phyloP scores from a whole-genome alignment of 2,329 filamentous ascomycete genomes.

The Cladosporium sp. region DNA sequence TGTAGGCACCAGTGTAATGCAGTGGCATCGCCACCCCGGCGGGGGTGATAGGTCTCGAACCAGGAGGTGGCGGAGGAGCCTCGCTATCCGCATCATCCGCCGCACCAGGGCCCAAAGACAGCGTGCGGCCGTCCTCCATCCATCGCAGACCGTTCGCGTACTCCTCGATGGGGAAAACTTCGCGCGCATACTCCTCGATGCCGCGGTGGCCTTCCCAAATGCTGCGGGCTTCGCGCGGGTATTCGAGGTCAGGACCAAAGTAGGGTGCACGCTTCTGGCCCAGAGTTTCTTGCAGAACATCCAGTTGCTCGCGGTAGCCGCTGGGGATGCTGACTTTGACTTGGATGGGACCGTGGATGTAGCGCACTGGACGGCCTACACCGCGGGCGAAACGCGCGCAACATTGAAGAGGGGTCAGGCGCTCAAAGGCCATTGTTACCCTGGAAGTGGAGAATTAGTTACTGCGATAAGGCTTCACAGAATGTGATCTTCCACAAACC shows the following conservation, averaged over 20 bases:
- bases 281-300: constrained; percentile 58
- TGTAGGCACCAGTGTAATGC: constrained; percentile 30
- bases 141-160: constrained; percentile 89
- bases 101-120: constrained; percentile 1
- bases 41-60: constrained; percentile 27
- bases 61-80: background rate
- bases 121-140: constrained; percentile 59
- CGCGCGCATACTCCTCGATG: constrained; percentile 89
- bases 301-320: constrained; percentile 84
- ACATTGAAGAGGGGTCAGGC: constrained; percentile 76
- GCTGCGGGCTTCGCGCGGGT: constrained; percentile 68
- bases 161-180: constrained; percentile 93
- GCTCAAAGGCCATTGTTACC: constrained; percentile 86
- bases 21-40: constrained; percentile 17
- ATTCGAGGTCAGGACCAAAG: constrained; percentile 57
- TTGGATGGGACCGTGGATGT: constrained; percentile 74
- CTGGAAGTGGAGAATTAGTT: constrained; percentile 37
- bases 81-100: background rate
- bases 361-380: constrained; percentile 71
- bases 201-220: constrained; percentile 90
- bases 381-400: constrained; percentile 77
- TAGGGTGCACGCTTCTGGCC: constrained; percentile 58
- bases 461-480: background rate
- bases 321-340: constrained; percentile 80
- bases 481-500: constrained; percentile 25